A percentile compares a stretch with the other conserved stretches of the same genome.
These are phyloP conservation scores for Filosporella fistucella DNA, from an alignment of 495 filamentous ascomycete species.

Conservation along the genomic window DNA sequence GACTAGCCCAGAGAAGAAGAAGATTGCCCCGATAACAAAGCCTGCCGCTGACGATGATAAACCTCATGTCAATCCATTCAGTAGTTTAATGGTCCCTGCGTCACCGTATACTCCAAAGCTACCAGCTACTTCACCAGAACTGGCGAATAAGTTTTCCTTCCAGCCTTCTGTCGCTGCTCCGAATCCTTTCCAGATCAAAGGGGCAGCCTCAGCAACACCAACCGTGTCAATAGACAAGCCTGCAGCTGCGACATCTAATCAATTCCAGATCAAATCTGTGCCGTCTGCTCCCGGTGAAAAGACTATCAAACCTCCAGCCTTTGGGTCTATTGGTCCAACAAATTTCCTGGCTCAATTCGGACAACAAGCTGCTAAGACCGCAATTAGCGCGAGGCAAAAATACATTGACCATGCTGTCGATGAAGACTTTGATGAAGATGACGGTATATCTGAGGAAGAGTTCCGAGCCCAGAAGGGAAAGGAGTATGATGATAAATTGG, in stretches of 20 bases:
- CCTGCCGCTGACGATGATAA: conserved; percentile 9
- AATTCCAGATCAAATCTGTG: background rate
- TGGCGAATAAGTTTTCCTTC: conserved; percentile 12
- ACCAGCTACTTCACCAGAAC: conserved; percentile 15
- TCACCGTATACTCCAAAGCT: conserved; percentile 22
- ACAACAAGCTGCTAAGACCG: conserved; percentile 12
- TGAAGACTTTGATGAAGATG: conserved; percentile 50
- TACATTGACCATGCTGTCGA: conserved; percentile 48
- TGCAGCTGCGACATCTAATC: conserved; percentile 2
- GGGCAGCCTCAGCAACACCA: background rate
- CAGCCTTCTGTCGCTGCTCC: conserved; percentile 8
- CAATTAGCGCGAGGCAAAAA: conserved; percentile 23
- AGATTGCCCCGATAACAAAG: background rate
- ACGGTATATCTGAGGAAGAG: conserved; percentile 46
- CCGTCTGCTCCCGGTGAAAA: conserved; percentile 4
- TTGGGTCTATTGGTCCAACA: conserved; percentile 9
- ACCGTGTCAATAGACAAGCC: conserved; percentile 10
- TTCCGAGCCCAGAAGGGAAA: conserved; percentile 43
- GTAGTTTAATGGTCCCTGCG: conserved; percentile 9
- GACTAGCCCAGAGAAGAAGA: conserved; percentile 13
- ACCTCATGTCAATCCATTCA: conserved; percentile 14
- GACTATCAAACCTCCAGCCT: conserved; percentile 1
- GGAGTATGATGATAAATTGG: conserved; percentile 31
- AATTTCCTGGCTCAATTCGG: conserved; percentile 29
- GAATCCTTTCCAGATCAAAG: background rate